Base-by-base conservation (phyloP, 768 basidiomycete genomes). In the Termitomyces sp. region DNA sequence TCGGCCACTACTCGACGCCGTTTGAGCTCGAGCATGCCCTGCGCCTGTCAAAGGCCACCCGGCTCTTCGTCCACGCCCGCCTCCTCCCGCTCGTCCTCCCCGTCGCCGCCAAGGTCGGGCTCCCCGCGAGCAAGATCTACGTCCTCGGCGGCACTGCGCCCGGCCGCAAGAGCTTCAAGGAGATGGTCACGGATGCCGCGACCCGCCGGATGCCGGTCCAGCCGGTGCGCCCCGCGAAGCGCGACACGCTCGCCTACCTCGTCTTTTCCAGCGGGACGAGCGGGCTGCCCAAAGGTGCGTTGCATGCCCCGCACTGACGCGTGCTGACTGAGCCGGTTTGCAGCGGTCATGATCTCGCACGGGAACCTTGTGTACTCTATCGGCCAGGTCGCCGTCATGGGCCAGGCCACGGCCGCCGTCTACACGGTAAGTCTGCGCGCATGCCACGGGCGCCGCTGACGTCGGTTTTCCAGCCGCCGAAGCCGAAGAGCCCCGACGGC, bases 301-400 rank as follows among this genome's bases (percentile, higher is more conserved):
- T 42, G 14, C 2, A 17, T 11, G 4, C 15, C 21, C 15, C 17
- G n/a, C 0, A 6, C 23, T 23, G 23, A 23, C 23, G 26, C 11
- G 17, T 5, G 15, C 5, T 38, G 6, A 38, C 45, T 35, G 6
- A 55, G 10, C 15, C 19, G 9, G 10, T 21, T 15, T 17, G 4
- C 59, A 89, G 87, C 80, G 7, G 83, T 89, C n/a, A 86, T 84
- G 86, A 80, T 87, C 28, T 81, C 87, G 0, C 87, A 89, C 62
- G 81, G 81, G 48, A 89, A 88, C 65, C 45, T 87, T 17, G 68
- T 78, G 26, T 73, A 68, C 54, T 76, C 80, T 0, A 12, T 83
- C 0, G 46, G 51, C 1, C 80, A 87, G 65, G 40, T 60, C 0
- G 57, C 70, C 0, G 66, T 78, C 2, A 8, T 75, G 5, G 33